Conservation (phyloP, 2,329 filamentous ascomycete genomes). For the Neonectria sp. region DNA sequence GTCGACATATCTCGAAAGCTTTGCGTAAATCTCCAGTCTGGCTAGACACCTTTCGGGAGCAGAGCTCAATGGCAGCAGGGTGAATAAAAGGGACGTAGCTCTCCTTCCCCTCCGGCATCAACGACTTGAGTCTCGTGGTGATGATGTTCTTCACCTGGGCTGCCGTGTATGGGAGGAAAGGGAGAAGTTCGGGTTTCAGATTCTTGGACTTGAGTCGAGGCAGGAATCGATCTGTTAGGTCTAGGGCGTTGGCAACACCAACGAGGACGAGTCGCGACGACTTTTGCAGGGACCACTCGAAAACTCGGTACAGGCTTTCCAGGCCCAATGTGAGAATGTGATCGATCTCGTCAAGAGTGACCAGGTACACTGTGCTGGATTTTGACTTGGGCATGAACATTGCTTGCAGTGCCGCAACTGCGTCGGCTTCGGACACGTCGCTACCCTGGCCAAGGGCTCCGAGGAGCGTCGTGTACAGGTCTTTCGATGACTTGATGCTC, state of each 20-base stretch:
- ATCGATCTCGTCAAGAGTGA: constrained; percentile 95
- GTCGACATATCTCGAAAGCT: constrained; percentile 93
- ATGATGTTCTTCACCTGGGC: constrained; percentile 91
- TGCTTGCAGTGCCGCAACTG: constrained; percentile 76
- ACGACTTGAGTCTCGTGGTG: constrained; percentile 82
- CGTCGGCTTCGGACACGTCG: constrained; percentile 75
- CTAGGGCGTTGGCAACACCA: constrained; percentile 95
- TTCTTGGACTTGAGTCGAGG: constrained; percentile 94
- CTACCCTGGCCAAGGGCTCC: constrained; percentile 75
- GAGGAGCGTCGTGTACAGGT: constrained; percentile 86
- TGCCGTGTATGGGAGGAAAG: constrained; percentile 93
- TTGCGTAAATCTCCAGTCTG: constrained; percentile 96
- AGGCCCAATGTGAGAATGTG: constrained; percentile 91
- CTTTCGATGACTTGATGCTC: constrained; percentile 90
- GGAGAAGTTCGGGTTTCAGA: constrained; percentile 88
- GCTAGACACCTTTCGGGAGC: constrained; percentile 93
- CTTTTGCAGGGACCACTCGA: constrained; percentile 93
- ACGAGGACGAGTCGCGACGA: constrained; percentile 86
- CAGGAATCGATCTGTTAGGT: constrained; percentile 94
- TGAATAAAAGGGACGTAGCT: constrained; percentile 90
- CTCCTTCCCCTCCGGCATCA: constrained; percentile 72
- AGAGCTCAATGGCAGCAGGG: constrained; percentile 92
- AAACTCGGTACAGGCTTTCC: constrained; percentile 92
- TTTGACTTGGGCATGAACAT: constrained; percentile 78
- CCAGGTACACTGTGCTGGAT: constrained; percentile 75